These are phyloP conservation scores for Termitomyces sp. DNA, from an alignment of 768 basidiomycete species.

Conservation along the genomic window DNA sequence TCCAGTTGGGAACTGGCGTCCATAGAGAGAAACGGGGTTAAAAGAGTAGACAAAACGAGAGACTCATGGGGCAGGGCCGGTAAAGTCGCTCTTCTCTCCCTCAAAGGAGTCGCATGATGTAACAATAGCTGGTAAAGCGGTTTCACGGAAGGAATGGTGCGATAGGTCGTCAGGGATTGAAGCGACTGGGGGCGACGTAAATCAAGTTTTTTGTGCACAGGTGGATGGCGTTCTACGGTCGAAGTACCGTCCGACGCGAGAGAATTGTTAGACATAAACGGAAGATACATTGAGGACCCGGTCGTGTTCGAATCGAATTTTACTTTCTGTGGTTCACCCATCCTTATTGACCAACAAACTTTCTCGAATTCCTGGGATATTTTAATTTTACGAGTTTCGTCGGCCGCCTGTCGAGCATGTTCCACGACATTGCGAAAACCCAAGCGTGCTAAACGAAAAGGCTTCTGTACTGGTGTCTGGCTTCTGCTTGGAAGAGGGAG, in stretches of 20 bases:
- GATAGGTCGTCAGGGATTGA: slow-evolving; percentile 26
- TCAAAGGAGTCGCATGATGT: slow-evolving; percentile 35
- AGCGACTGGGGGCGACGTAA: slow-evolving; percentile 43
- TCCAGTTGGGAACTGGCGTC: slow-evolving; percentile 33
- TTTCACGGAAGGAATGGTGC: slow-evolving; percentile 35
- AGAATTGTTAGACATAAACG: slow-evolving; percentile 39
- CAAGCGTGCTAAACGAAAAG: slow-evolving; percentile 46
- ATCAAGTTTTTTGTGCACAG: slow-evolving; percentile 27
- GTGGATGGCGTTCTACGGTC: slow-evolving; percentile 13
- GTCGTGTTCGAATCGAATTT: slow-evolving; percentile 24
- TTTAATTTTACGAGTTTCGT: slow-evolving; percentile 48
- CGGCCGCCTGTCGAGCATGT: slow-evolving; percentile 49
- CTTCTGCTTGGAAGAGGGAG: slow-evolving; percentile 18
- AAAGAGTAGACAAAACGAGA: slow-evolving; percentile 54
- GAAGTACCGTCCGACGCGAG: slow-evolving; percentile 22
- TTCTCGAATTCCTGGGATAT: slow-evolving; percentile 54
- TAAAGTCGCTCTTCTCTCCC: slow-evolving; percentile 22
- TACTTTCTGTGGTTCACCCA: slow-evolving; percentile 31
- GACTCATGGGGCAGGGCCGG: slow-evolving; percentile 50
- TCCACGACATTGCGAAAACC: slow-evolving; percentile 68
- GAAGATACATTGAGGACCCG: slow-evolving; percentile 36
- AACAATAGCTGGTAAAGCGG: slow-evolving; percentile 44
- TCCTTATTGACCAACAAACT: slow-evolving; percentile 52
- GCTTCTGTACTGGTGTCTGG: slow-evolving; percentile 39
- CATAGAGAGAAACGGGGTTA: slow-evolving; percentile 49